Percentiles rank a stretch among this genome's conserved stretches.
These are phyloP conservation scores for Lasiosphaeriaceae sp. DNA, from an alignment of 495 filamentous ascomycete genomes.

Conservation along the genomic window DNA sequence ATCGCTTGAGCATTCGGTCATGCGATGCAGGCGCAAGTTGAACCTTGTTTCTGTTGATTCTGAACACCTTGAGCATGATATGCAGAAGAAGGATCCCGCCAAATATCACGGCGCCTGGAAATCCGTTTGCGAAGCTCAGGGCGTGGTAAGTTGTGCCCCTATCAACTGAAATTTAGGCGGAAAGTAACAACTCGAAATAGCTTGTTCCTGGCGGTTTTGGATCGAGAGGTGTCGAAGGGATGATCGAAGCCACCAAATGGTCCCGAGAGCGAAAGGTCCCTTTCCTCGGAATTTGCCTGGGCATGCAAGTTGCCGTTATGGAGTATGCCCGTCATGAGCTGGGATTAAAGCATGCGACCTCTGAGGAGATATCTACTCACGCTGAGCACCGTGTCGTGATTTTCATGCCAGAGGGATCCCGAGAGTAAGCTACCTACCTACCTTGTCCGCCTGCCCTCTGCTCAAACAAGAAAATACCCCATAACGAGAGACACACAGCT, in stretches of 20 bases:
- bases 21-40: slow-evolving; percentile 78
- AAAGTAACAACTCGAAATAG: slow-evolving; percentile 19
- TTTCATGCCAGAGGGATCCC: slow-evolving; percentile 75
- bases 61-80: slow-evolving; percentile 68
- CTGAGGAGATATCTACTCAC: slow-evolving; percentile 59
- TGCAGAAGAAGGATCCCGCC: slow-evolving; percentile 54
- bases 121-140: slow-evolving; percentile 38
- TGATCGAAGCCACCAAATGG: slow-evolving; percentile 80
- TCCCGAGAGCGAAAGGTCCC: slow-evolving; percentile 76
- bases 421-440: background rate
- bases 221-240: slow-evolving; percentile 73
- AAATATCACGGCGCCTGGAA: slow-evolving; percentile 90
- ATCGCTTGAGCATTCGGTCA: slow-evolving; percentile 82
- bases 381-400: slow-evolving; percentile 66
- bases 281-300: slow-evolving; percentile 89
- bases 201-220: slow-evolving; percentile 85
- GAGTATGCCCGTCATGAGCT: slow-evolving; percentile 77
- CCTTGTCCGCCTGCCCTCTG: no score
- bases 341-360: slow-evolving; percentile 56
- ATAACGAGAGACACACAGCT: no score
- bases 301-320: slow-evolving; percentile 94
- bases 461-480: no score
- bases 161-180: background rate
- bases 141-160: slow-evolving; percentile 5
- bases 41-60: slow-evolving; percentile 80